Evolutionary conservation across 192 early-diverging fungal species (phyloP).

Genomic region (Mortierella antarctica): DNA sequence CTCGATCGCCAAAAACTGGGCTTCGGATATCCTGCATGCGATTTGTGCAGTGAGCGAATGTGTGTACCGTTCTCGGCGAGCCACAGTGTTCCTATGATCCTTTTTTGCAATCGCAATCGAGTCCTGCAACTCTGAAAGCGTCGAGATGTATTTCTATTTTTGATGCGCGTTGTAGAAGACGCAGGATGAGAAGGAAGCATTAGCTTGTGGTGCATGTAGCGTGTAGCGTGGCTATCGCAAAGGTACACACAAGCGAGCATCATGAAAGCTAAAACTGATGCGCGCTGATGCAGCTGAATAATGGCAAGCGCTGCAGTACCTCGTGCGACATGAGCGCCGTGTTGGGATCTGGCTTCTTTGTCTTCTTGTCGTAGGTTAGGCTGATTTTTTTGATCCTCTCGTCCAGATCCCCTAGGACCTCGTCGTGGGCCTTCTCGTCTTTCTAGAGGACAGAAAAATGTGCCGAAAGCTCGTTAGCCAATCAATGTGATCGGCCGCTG

Average conservation of each 20-base stretch:
- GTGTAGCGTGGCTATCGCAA: neutral
- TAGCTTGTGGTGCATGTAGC: neutral
- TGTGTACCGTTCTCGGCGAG: constrained; percentile 40
- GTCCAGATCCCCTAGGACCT: constrained; percentile 50
- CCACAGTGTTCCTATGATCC: constrained; percentile 48
- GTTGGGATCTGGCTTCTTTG: constrained; percentile 53
- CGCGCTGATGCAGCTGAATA: neutral
- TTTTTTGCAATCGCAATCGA: constrained; percentile 37
- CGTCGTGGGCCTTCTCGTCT: constrained; percentile 55
- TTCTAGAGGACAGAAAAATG: constrained; percentile 24
- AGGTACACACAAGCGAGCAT: neutral
- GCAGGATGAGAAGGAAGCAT: neutral
- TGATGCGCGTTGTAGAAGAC: neutral
- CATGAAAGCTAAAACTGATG: neutral
- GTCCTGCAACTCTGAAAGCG: constrained; percentile 42
- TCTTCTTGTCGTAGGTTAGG: constrained; percentile 55
- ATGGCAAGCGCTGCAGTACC: constrained; percentile 10
- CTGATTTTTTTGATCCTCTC: constrained; percentile 54
- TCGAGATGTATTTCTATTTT: constrained; percentile 55
- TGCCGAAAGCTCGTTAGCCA: no score
- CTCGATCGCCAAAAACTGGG: constrained; percentile 50
- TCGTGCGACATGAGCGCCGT: constrained; percentile 51
- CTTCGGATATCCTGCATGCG: constrained; percentile 50
- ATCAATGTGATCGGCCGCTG: no score
- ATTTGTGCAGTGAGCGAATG: constrained; percentile 51